Evolutionary conservation across 192 early-diverging fungal species (phyloP).

Genomic region (Entomortierella parvispora): DNA sequence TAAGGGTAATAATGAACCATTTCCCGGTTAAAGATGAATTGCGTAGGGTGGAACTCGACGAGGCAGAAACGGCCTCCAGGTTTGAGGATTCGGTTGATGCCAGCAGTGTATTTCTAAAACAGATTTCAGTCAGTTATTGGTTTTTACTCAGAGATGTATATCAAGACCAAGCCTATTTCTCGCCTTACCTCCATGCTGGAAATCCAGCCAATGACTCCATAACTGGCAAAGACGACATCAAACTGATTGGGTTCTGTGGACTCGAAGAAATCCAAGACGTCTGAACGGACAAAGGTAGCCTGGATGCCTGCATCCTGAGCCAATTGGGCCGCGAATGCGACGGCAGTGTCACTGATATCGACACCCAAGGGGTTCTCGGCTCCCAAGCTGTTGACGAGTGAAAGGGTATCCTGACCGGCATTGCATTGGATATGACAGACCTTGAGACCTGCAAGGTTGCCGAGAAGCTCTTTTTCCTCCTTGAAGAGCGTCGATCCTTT

Average conservation of each 20-base stretch:
- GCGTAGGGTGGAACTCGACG: constrained; percentile 35
- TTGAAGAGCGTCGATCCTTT: constrained; percentile 37
- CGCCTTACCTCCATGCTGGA: constrained; percentile 35
- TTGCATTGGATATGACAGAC: constrained; percentile 51
- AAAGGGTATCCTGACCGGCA: constrained; percentile 44
- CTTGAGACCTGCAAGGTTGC: constrained; percentile 27
- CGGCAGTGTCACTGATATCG: constrained; percentile 46
- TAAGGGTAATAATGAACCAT: constrained; percentile 28
- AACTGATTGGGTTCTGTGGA: constrained; percentile 27
- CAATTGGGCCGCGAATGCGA: constrained; percentile 33
- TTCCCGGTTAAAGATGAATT: constrained; percentile 24
- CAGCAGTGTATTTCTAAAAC: constrained; percentile 23
- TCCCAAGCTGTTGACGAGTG: constrained; percentile 24
- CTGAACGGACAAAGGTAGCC: constrained; percentile 35
- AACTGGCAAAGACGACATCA: constrained; percentile 46
- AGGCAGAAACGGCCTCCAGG: constrained; percentile 29
- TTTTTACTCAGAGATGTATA: too few relatives aligned
- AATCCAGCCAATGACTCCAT: constrained; percentile 33
- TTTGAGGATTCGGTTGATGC: constrained; percentile 28
- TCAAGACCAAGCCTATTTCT: too few relatives aligned
- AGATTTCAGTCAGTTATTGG: too few relatives aligned
- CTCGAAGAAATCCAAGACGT: constrained; percentile 42
- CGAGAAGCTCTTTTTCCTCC: constrained; percentile 40
- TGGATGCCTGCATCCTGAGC: constrained; percentile 26
- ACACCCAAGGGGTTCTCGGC: constrained; percentile 41